Evolutionary conservation across 1,284 basidiomycete genomes (phyloP), one percentile per base, ranked within the genome.

Genomic region (Cryptococcus wingfieldii): DNA sequence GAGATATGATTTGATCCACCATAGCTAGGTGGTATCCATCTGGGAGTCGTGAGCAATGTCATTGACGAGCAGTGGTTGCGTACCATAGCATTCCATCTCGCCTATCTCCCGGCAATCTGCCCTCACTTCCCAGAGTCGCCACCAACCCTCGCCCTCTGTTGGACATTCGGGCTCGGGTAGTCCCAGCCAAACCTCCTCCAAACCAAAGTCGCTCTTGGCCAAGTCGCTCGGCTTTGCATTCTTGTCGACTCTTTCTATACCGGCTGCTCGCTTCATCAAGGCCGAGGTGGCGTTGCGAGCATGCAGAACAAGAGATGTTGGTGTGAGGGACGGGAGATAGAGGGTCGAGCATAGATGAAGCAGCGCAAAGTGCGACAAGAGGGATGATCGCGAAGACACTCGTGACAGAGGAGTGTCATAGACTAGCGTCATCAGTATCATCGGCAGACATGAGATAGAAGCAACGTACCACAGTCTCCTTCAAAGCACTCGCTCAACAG

Each of bases 81-180:
- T 51, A 70, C 66, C 70, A 61, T 72, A 75, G 50, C 72, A 74
- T 52, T 77, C 74, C 70, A 76, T 71, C 43, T 64, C 69, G 14
- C 74, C 74, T 47, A 77, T 67, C 54, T 76, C 74, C 16, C 54
- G 58, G 55, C 72, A 75, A 42, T 74, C 72, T 4, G 70, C 70
- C 5, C 64, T 62, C 13, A 77, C 67, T 50, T 72, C 69, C 72
- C 72, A 76, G 5, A 71, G 51, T 38, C 68, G 69, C 70, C 72
- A 76, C 74, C 72, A 75, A 1, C 60, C 62, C 34, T 54, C 41
- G 10, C 13, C 47, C 48, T 16, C 16, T 38, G 12, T 27, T 18
- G 27, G 14, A 13, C 19, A 18, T 43, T 23, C 49, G 28, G 28
- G 12, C 19, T 44, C 25, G n/a, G 55, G 42, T 16, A 58, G 34